These are phyloP conservation scores for Lithocarpus polystachyus DNA, from an alignment of 306 rosid genomes.

Conservation along the genomic window DNA sequence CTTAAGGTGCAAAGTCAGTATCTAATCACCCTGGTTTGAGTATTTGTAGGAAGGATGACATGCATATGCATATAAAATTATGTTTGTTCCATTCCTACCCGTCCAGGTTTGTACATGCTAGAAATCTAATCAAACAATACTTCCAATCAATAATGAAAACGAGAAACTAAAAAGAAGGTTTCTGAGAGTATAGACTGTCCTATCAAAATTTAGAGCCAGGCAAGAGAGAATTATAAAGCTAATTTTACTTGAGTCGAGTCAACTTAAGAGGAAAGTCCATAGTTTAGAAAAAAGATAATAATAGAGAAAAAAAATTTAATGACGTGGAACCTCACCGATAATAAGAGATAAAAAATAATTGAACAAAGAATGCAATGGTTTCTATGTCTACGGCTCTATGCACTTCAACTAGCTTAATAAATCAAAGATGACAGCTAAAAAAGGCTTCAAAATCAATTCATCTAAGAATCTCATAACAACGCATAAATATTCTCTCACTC, in stretches of 20 bases:
- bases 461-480: background rate
- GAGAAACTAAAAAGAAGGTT: too few species aligned
- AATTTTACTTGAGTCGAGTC: background rate
- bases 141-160: too few species aligned
- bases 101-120: background rate
- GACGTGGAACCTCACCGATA: background rate
- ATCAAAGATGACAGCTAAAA: background rate
- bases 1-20: background rate
- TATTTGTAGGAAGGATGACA: background rate
- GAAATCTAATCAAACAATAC: too few species aligned
- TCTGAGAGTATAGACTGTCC: too few species aligned
- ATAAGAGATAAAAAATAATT: background rate
- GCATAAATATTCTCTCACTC: conserved; percentile 10
- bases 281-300: background rate
- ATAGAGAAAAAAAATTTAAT: too few species aligned
- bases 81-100: background rate
- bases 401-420: background rate
- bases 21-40: background rate
- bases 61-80: background rate
- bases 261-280: background rate
- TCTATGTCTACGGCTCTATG: background rate
- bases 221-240: background rate
- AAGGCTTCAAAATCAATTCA: background rate
- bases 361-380: background rate
- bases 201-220: background rate